Base-by-base conservation (phyloP, 2,329 filamentous ascomycete species). In the Rhynchosporium agropyri region DNA sequence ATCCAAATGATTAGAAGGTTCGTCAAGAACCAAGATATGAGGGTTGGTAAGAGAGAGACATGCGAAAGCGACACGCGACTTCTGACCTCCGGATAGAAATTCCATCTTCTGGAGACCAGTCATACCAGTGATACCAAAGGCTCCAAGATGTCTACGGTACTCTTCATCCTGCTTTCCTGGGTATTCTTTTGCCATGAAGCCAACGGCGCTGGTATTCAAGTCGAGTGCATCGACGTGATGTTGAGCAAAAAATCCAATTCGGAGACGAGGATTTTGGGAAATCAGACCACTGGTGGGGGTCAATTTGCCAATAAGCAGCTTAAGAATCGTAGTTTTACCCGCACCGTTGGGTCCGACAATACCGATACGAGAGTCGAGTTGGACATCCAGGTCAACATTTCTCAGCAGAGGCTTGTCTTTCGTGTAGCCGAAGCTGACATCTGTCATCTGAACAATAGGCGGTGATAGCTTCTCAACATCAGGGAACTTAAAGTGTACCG, bases 281-380 rank as follows among this genome's bases (percentile, higher is more conserved):
- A 99, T 96, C 62, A 96, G 74, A 69, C 95, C 95, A 59, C 85
- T 83, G 0, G 88, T 86, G 3, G 95, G 86, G 62, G 86, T 78
- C 29, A 99, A 84, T 72, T 91, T 91, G 67, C 92, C 91, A 68
- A 95, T 97, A 64, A 99, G 88, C n/a, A 99, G 86, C 79, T 97
- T 98, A 70, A 99, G 81, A n/a, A 97, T 90, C 0, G 95, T 99
- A 2, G 95, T 99, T 79, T 99, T 99, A 83, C 95, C 95, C 50
- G 95, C 95, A 78, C 95, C 95, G 83, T 99, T 99, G 73, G 95
- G 95, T 15, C 95, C 95, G n/a, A 99, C 94, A 74, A 99, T 99
- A 74, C 95, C 95, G 71, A 99, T 99, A 67, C 95, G 90, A 8
- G 94, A 98, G 79, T 99, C 95, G 48, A 99, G 88, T 77, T 99